Conservation (phyloP, 257 asterid genomes). For the Plantago elongata region DNA sequence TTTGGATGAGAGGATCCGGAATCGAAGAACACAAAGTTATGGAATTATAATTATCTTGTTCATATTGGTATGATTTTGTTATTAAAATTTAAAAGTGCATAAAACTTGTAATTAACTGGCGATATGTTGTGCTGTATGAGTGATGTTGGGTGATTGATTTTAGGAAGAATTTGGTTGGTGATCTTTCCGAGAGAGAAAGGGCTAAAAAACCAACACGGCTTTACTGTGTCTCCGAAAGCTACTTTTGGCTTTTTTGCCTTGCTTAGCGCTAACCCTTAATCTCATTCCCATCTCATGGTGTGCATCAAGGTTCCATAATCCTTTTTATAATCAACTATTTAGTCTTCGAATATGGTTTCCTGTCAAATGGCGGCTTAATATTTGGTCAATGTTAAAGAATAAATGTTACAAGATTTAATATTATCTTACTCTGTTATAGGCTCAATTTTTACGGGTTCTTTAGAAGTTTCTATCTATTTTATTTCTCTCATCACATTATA, state of each 20-base stretch:
- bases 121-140: not conserved
- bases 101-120: not conserved
- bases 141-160: not conserved
- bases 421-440: too few relatives aligned
- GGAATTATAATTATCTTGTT: too few relatives aligned
- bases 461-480: too few relatives aligned
- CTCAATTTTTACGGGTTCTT: too few relatives aligned
- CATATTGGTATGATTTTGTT: too few relatives aligned
- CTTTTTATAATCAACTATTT: too few relatives aligned
- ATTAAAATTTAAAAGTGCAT: too few relatives aligned
- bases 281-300: not conserved
- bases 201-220: constrained; percentile 6
- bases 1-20: too few relatives aligned
- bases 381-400: constrained; percentile 19
- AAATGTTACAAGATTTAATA: too few relatives aligned
- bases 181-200: constrained; percentile 36
- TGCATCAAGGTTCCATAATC: not conserved
- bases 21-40: too few relatives aligned
- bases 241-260: not conserved
- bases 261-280: not conserved
- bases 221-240: constrained; percentile 22
- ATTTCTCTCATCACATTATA: too few relatives aligned
- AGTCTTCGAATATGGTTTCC: not conserved
- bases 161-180: constrained; percentile 17
- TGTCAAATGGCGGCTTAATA: not conserved